A percentile compares a stretch with the other conserved stretches of the same genome.
Conservation (phyloP, 352 stramenopile species). For the Plasmopara halstedii region DNA sequence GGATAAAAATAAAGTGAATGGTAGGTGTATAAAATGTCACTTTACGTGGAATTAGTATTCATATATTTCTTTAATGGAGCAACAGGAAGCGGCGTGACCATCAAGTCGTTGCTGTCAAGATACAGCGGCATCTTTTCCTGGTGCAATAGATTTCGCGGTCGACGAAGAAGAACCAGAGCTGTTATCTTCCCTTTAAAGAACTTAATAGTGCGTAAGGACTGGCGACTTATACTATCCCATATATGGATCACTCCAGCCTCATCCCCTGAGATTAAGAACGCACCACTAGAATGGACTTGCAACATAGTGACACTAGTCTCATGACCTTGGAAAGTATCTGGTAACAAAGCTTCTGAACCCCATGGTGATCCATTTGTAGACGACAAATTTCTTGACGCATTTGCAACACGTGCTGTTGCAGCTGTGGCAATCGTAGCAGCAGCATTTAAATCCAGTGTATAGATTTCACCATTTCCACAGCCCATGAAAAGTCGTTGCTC, state of each 20-base stretch:
- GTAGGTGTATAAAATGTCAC: conserved; percentile 18
- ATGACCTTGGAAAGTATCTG: conserved; percentile 59
- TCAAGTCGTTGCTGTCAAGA: conserved; percentile 17
- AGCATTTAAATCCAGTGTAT: conserved; percentile 57
- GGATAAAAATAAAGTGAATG: not conserved
- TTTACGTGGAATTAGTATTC: conserved; percentile 26
- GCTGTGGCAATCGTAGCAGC: conserved; percentile 45
- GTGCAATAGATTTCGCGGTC: conserved; percentile 53
- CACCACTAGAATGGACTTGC: conserved; percentile 47
- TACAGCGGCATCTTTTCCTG: conserved; percentile 33
- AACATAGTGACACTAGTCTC: conserved; percentile 50
- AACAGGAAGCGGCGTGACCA: conserved; percentile 39
- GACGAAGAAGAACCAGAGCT: conserved; percentile 38
- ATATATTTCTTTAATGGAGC: conserved; percentile 78
- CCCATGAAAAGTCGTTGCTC: conserved; percentile 68
- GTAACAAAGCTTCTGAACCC: conserved; percentile 33
- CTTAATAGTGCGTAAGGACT: conserved; percentile 58
- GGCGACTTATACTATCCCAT: conserved; percentile 59
- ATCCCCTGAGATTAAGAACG: conserved; percentile 56
- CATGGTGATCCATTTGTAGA: conserved; percentile 22
- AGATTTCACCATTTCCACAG: conserved; percentile 64
- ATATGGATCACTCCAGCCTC: conserved; percentile 49
- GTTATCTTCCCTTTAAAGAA: conserved; percentile 59
- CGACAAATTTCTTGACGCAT: conserved; percentile 14
- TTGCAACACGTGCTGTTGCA: conserved; percentile 41